A percentile compares a stretch with the other conserved stretches of the same genome.
Evolutionary conservation across 2,329 filamentous ascomycete genomes (phyloP).

Genomic region (Claviceps capensis): DNA sequence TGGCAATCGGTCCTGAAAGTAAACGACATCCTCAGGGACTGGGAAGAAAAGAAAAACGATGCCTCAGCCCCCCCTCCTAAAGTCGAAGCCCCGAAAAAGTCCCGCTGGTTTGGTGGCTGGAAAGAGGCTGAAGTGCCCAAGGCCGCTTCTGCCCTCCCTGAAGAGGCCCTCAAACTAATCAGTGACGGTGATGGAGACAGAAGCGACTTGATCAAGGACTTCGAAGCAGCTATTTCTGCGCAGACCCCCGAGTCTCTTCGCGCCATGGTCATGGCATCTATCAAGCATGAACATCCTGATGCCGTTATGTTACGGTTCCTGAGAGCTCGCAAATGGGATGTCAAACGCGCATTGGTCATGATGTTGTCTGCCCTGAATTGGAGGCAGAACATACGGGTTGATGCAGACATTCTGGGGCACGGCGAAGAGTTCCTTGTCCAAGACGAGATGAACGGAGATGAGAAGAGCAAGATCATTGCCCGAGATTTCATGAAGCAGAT

Average conservation of each 20-base stretch:
- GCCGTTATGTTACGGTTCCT: constrained; percentile 25
- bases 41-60: background rate
- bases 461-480: constrained; percentile 4
- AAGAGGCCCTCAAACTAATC: constrained; percentile 5
- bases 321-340: constrained; percentile 26
- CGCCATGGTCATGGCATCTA: constrained; percentile 9
- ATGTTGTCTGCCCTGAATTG: constrained; percentile 23
- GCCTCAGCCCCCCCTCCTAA: background rate
- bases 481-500: constrained; percentile 22
- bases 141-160: background rate
- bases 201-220: constrained; percentile 5
- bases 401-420: constrained; percentile 17
- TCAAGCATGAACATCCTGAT: constrained; percentile 22
- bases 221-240: constrained; percentile 3
- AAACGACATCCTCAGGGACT: constrained; percentile 7
- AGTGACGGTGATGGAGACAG: constrained; percentile 4
- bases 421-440: constrained; percentile 19
- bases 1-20: constrained; percentile 13
- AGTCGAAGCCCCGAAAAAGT: constrained; percentile 4
- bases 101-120: constrained; percentile 5
- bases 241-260: constrained; percentile 2
- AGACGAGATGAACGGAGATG: constrained; percentile 15
- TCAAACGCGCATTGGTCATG: constrained; percentile 25
- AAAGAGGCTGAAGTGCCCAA: background rate
- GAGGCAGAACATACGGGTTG: constrained; percentile 19